These are phyloP conservation scores for Coemansia sp. DNA, from an alignment of 192 early-diverging fungal species.

Conservation along the genomic window DNA sequence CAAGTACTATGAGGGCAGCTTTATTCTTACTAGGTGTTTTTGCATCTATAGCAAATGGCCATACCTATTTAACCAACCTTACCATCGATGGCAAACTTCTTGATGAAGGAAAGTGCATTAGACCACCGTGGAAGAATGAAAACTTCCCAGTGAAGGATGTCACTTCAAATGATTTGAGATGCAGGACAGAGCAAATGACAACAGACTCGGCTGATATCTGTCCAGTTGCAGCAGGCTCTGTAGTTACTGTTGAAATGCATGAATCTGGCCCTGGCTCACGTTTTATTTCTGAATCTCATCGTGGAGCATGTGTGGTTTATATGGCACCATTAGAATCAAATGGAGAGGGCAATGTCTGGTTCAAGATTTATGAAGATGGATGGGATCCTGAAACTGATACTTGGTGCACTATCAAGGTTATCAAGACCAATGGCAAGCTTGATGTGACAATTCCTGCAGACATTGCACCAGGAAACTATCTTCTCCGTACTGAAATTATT, in stretches of 20 bases:
- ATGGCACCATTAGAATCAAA: conserved; percentile 18
- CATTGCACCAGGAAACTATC: conserved; percentile 32
- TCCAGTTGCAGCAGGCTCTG: conserved; percentile 22
- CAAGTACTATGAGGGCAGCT: background rate
- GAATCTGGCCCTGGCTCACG: conserved; percentile 8
- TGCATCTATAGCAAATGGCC: conserved; percentile 9
- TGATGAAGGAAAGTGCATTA: conserved; percentile 26
- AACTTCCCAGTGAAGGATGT: conserved; percentile 33
- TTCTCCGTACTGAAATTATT: conserved; percentile 35
- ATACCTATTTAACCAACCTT: conserved; percentile 19
- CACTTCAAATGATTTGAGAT: conserved; percentile 12
- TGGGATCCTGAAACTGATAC: conserved; percentile 13
- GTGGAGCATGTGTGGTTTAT: conserved; percentile 24
- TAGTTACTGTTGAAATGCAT: conserved; percentile 18
- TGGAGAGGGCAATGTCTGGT: conserved; percentile 22
- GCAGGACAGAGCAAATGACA: conserved; percentile 11
- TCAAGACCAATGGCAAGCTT: conserved; percentile 25
- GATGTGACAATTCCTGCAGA: conserved; percentile 25
- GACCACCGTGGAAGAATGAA: conserved; percentile 11
- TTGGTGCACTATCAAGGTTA: conserved; percentile 30
- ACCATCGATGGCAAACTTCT: conserved; percentile 15
- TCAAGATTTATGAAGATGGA: conserved; percentile 31
- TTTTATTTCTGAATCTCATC: conserved; percentile 14
- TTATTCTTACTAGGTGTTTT: background rate
- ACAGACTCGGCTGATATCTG: conserved; percentile 1